Conservation (phyloP, 768 basidiomycete genomes). For the Boletellus emodensis region DNA sequence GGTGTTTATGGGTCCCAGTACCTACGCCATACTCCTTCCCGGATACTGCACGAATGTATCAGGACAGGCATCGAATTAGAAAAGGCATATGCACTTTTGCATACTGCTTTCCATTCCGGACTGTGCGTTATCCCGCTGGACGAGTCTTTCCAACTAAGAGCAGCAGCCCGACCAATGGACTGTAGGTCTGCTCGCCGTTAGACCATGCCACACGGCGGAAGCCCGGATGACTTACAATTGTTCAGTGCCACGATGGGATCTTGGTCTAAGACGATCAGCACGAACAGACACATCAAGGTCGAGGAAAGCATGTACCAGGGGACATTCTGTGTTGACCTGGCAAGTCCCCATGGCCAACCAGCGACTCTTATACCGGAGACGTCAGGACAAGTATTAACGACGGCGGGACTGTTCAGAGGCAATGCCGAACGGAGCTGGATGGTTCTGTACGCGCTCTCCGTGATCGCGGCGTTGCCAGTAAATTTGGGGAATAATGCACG, state of each 20-base stretch:
- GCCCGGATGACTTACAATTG: slow-evolving; percentile 34
- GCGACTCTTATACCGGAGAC: slow-evolving; percentile 29
- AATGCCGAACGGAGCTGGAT: slow-evolving; percentile 28
- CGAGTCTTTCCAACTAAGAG: slow-evolving; percentile 55
- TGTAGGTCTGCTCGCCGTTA: slow-evolving; percentile 47
- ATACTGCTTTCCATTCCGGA: slow-evolving; percentile 52
- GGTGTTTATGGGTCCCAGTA: slow-evolving; percentile 47
- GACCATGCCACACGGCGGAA: neutral
- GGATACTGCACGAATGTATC: slow-evolving; percentile 39
- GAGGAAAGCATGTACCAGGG: slow-evolving; percentile 8
- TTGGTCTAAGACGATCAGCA: slow-evolving; percentile 21
- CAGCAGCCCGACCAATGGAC: slow-evolving; percentile 34
- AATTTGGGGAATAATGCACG: slow-evolving; percentile 25
- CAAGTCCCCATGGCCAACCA: slow-evolving; percentile 11
- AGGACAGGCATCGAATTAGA: slow-evolving; percentile 10
- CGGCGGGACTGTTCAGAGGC: slow-evolving; percentile 24
- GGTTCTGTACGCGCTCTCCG: slow-evolving; percentile 20
- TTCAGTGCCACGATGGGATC: slow-evolving; percentile 35
- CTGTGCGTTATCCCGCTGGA: slow-evolving; percentile 41
- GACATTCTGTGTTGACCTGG: slow-evolving; percentile 23
- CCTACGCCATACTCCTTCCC: slow-evolving; percentile 48
- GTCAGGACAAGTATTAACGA: slow-evolving; percentile 19
- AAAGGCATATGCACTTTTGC: slow-evolving; percentile 46
- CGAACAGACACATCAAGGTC: neutral
- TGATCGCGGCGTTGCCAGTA: slow-evolving; percentile 29